Evolutionary conservation across 208 protist genomes (phyloP), one percentile per base, ranked within the genome.

Genomic region (Phytomonas sp.): DNA sequence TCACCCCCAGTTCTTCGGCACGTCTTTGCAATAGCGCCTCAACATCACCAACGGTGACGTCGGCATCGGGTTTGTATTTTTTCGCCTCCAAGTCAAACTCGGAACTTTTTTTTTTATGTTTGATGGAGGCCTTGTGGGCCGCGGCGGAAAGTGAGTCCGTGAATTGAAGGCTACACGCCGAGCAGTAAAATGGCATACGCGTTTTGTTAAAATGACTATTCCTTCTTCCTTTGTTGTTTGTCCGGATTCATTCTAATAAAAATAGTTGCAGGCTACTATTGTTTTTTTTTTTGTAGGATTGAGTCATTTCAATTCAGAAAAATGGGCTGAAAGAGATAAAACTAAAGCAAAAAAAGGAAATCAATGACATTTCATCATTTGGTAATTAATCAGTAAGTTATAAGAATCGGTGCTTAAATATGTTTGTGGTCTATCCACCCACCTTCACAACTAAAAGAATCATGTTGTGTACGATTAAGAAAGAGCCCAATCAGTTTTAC

Each of bases 11-110:
- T 67, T 91, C 84, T 26, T 69, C 63, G 12, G 79, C 77, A 67
- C 87, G 87, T 68, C 86, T 81, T 31, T 77, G 74, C 64, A 94
- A 84, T 30, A 94, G 72, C 11, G 71, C 78, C 76, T 81, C 78
- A n/a, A 94, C 83, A 74, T 94, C 89, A 7, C 80, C 79, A 0
- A 74, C 75, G 0, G 89, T 92, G 31, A 94, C 84, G 16, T 86
- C 81, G 5, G 67, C 76, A 63, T 92, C 86, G 42, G 83, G 80
- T 49, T 90, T 90, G 63, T 92, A 94, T 45, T 75, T 66, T 64
- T 67, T 74, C 61, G 69, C 67, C 64, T 94, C 82, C 61, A 69
- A 71, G 56, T 77, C 84, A 0, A 88, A 62, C 67, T 94, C 86
- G 0, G 86, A 86, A 49, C 84, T 94, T 33, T 78, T 81, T 59